Conservation (phyloP, 805 yeast genomes). For the Saccharomycopsis vini region DNA sequence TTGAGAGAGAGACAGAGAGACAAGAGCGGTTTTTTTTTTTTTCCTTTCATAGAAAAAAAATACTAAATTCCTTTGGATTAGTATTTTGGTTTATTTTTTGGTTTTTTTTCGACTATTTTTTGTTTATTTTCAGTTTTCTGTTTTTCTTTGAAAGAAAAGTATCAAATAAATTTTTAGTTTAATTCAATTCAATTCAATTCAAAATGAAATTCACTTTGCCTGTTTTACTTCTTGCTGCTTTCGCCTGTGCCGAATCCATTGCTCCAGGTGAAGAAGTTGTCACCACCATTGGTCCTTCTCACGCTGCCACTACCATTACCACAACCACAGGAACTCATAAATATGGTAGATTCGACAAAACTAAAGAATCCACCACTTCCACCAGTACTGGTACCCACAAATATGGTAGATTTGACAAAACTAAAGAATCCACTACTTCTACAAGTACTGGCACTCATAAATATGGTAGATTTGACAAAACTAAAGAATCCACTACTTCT, state of each 20-base stretch:
- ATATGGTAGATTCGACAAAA: conserved; percentile 43
- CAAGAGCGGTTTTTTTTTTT: not conserved
- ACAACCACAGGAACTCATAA: conserved; percentile 40
- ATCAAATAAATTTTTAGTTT: not conserved
- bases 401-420: conserved; percentile 43
- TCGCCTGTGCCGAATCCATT: conserved; percentile 3
- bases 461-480: conserved; percentile 47
- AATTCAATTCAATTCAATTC: too few relatives aligned
- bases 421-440: conserved; percentile 29
- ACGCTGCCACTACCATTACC: conserved; percentile 17
- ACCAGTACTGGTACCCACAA: conserved; percentile 34
- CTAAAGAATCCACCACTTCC: conserved; percentile 27
- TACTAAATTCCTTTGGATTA: too few relatives aligned
- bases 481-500: conserved; percentile 26
- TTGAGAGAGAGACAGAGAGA: not conserved
- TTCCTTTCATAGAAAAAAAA: not conserved
- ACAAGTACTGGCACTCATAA: conserved; percentile 42
- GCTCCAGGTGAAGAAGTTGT: conserved; percentile 5
- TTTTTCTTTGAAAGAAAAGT: not conserved
- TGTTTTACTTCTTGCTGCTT: conserved; percentile 3
- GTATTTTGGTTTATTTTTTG: too few relatives aligned
- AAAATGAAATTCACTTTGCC: conserved; percentile 7
- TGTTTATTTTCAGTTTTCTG: not conserved
- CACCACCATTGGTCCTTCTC: conserved; percentile 16
- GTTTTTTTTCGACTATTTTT: not conserved